Evolutionary conservation across 1,284 basidiomycete species (phyloP), one percentile per base, ranked within the genome.

Genomic region (Megacollybia platyphylla): DNA sequence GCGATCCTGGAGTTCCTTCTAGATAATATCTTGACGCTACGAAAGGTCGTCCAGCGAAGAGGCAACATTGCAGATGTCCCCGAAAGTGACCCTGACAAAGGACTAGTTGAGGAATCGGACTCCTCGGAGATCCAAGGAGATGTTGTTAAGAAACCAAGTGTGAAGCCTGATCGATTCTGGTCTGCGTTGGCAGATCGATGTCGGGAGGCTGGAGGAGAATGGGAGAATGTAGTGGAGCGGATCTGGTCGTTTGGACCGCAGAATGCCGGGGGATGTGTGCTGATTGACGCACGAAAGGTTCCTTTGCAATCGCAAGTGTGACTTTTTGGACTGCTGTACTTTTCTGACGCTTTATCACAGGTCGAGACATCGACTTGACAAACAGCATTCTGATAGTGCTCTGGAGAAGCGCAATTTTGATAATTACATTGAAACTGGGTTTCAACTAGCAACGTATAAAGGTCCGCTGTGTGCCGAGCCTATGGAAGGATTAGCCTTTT

Each of bases 391-490:
- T 4, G 59, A 59, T 9, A 62, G 20, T 24, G 68, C 11, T 45
- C 39, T 35, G 52, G 54, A 27, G 52, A 49, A 28, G 61, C 57
- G 52, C 44, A 84, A 88, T 50, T 86, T 94, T 51, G 84, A 91
- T 52, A 76, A 79, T 46, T 72, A 83, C 48, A 70, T 98, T 37
- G 93, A 97, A 58, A 84, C 83, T 2, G 96, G 93, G 1, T 99
- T 98, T 64, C 93, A 97, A 62, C 73, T 97, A 36, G 92, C 93
- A 2, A 87, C 85, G 0, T 85, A 88, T 55, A 87, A 93, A 60
- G 96, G 96, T 0, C 96, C 96, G 5, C 61, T 98, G 18, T 98
- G 96, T 51, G 86, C 84, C 5, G 96, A 99, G 58, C 96, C 96
- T 1, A 79, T 97, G 11, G 84, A 94, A 48, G 96, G 94, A 0